Evolutionary conservation across 2,329 filamentous ascomycete species (phyloP), one percentile per base, ranked within the genome.

Genomic region (Alternaria sp.): DNA sequence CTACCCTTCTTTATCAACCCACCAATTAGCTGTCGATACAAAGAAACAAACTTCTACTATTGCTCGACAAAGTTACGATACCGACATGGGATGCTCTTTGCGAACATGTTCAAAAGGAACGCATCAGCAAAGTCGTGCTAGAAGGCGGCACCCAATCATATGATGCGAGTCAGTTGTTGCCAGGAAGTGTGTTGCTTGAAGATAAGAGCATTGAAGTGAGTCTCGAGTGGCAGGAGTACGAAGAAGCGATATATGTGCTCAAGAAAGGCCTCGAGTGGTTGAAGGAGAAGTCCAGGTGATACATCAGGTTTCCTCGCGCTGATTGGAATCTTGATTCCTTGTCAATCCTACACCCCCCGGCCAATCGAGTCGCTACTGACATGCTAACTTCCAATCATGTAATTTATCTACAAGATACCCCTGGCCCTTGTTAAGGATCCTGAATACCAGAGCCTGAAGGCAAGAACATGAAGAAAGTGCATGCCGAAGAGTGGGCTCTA

Each of bases 351-450:
- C 7, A 36, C 26, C 13, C 14, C 17, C 44, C 13, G 6, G 14
- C 6, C 28, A n/a, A n/a, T 29, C 13, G 10, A 4, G 13, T 54
- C 6, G 33, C 11, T 14, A n/a, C 10, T 34, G 26, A 33, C 9
- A 37, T 17, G 44, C 21, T 24, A 36, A 48, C 21, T 13, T 29
- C 36, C 49, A 24, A 49, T 49, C 28, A 31, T 11, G 17, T 29
- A 24, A 24, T 72, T 72, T 34, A n/a, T 36, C 29, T 34, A 9
- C 44, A 36, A 24, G 33, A 48, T 11, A 24, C 23, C 29, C 7
- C 13, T 34, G 29, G 44, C 8, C 8, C 4, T 48, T 33, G 11
- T 2, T 13, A 17, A 48, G 13, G 0, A 7, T 24, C 13, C 23
- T 7, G 14, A 48, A 4, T 9, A 14, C 31, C 21, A 23, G 5